Percentiles rank a stretch among this genome's conserved stretches.
Evolutionary conservation across 371 early-diverging fungal species (phyloP).

Genomic region (Mortierella sp.): DNA sequence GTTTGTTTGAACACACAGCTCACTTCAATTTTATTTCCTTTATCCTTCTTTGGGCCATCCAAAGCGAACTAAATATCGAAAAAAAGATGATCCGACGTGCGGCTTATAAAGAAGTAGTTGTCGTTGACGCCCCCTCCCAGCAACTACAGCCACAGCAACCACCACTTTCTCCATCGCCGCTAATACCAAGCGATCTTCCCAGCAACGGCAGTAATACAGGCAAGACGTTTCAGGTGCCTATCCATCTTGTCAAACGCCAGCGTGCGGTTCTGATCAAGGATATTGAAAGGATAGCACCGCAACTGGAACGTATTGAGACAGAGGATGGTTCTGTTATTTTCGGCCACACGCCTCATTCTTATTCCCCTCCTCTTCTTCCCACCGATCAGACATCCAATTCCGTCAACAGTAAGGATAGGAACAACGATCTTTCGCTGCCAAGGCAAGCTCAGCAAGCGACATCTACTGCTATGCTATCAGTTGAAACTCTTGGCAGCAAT

Average conservation of each 20-base stretch:
- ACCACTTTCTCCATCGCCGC: too few species aligned
- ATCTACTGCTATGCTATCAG: background rate
- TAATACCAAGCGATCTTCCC: too few species aligned
- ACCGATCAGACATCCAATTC: background rate
- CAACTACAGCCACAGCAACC: background rate
- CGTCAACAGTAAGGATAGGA: background rate
- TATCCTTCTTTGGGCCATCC: too few species aligned
- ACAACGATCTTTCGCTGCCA: background rate
- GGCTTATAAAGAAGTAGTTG: conserved; percentile 38
- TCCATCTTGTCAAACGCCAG: conserved; percentile 38
- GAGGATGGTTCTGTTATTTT: conserved; percentile 22
- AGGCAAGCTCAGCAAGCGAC: background rate
- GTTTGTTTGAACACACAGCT: too few species aligned
- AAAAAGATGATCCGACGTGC: conserved; percentile 50
- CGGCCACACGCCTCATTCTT: background rate
- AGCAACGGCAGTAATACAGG: background rate
- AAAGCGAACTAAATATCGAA: background rate
- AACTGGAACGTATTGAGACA: conserved; percentile 15
- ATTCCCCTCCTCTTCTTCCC: background rate
- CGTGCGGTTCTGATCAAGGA: conserved; percentile 49
- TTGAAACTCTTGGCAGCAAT: background rate
- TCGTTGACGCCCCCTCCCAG: conserved; percentile 8
- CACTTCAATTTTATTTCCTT: too few species aligned
- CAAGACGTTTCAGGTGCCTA: conserved; percentile 15
- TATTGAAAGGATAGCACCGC: conserved; percentile 26